Base-by-base conservation (phyloP, 441 rosid species). In the Francoa sonchifolia region DNA sequence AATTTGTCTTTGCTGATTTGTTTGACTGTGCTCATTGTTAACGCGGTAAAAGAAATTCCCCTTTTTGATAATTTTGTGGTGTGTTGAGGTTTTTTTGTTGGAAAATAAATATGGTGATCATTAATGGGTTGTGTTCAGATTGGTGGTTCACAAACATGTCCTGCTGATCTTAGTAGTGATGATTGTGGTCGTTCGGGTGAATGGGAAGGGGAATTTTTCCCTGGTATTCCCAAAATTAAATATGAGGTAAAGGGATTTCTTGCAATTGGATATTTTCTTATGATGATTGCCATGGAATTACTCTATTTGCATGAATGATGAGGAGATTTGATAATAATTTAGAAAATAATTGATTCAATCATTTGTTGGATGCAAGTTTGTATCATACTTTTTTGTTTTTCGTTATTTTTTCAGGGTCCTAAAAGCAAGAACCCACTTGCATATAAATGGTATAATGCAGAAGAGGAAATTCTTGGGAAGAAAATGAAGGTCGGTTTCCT, bases 121-220 rank as follows among this genome's bases (percentile, higher is more conserved):
- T n/a, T n/a, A n/a, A n/a, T 32, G 30, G 15, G 16, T 57, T 40
- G 32, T 19, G n/a, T 61, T 61, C 44, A 90, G 99, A 52, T 45
- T 43, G 83, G 76, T 57, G 63, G 48, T 43, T 60, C 80, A 27
- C 85, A 39, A 43, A 86, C 88, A 10, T 90, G 99, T 57, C 94
- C 94, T 39, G 82, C 95, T 58, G 57, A 64, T 64, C 68, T 60
- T 45, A 69, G 54, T 9, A 29, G 55, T 8, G 39, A 63, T 15
- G n/a, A n/a, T n/a, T 76, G 79, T 38, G 48, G 47, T 43, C 83
- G 63, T 50, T 60, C 74, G n/a, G 83, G 56, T 44, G 83, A 67
- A 15, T 90, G 99, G 96, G 42, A 74, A 55, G 96, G 90, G 37
- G 99, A 90, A 20, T 86, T 82, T 59, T 90, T 90, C 67, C 96